phyloP scores from a whole-genome alignment of 305 asterid species.

The Fraxinus nigra region DNA sequence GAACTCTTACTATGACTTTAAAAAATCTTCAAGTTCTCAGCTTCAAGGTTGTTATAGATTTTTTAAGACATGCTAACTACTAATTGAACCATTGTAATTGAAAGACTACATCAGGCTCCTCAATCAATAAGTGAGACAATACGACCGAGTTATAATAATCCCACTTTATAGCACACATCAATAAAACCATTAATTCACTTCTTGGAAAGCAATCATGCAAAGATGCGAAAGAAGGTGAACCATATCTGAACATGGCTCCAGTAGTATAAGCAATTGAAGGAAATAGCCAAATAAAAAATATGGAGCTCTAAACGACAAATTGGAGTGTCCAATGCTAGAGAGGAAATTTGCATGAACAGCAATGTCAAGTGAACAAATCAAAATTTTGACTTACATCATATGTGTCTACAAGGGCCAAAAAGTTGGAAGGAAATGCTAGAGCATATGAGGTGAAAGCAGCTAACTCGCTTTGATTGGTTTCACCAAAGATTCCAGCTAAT shows the following conservation, averaged over 20 bases:
- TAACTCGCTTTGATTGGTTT: slow-evolving; percentile 86
- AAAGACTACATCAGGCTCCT: not conserved
- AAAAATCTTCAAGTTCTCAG: not conserved
- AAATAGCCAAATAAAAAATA: slow-evolving; percentile 8
- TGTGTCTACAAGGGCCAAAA: slow-evolving; percentile 91
- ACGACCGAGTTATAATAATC: not conserved
- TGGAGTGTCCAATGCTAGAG: slow-evolving; percentile 1
- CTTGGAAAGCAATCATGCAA: not conserved
- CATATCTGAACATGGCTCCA: not conserved
- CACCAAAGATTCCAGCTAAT: slow-evolving; percentile 73
- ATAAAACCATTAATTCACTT: not conserved
- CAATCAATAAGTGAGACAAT: not conserved
- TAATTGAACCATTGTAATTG: slow-evolving; percentile 7
- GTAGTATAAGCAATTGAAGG: slow-evolving; percentile 8
- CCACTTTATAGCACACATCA: not conserved
- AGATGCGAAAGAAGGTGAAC: slow-evolving; percentile 4
- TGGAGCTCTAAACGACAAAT: slow-evolving; percentile 3
- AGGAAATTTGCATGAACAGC: slow-evolving; percentile 17
- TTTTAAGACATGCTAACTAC: slow-evolving; percentile 4
- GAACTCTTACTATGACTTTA: not conserved
- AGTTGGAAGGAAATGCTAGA: slow-evolving; percentile 75
- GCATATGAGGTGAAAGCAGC: slow-evolving; percentile 87
- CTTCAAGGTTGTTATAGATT: not conserved
- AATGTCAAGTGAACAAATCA: slow-evolving; percentile 18
- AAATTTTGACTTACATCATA: slow-evolving; percentile 68